Evolutionary conservation across 495 filamentous ascomycete genomes (phyloP).

Genomic region (Talaromyces stipitatus): DNA sequence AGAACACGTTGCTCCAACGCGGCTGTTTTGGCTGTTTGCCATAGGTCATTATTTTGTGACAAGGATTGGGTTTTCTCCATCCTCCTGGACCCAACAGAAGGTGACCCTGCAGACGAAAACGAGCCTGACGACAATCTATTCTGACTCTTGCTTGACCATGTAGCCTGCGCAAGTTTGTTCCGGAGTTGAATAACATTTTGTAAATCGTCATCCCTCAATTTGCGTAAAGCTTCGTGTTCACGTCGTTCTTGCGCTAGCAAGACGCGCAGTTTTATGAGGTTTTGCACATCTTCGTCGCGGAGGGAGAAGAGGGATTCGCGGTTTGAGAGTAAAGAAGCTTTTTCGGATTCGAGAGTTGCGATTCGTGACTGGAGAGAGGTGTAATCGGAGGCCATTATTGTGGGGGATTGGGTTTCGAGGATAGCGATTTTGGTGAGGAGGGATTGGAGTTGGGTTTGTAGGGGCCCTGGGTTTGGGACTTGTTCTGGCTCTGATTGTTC

Average conservation of each 20-base stretch:
- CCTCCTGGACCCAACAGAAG: background rate
- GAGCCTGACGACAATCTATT: no score
- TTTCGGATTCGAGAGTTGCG: slow-evolving; percentile 7
- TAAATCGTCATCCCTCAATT: slow-evolving; percentile 23
- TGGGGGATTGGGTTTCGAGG: background rate
- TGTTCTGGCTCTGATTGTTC: background rate
- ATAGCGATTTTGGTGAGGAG: background rate
- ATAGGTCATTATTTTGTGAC: slow-evolving; percentile 16
- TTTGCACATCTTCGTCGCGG: slow-evolving; percentile 24
- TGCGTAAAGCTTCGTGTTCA: slow-evolving; percentile 18
- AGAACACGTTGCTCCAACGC: slow-evolving; percentile 23
- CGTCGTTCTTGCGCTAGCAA: slow-evolving; percentile 22
- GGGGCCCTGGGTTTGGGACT: background rate
- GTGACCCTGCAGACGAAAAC: background rate
- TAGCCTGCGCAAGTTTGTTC: slow-evolving; percentile 18
- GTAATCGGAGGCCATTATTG: slow-evolving; percentile 12
- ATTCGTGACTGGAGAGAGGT: slow-evolving; percentile 9
- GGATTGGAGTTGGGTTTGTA: background rate
- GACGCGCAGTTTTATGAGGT: slow-evolving; percentile 20
- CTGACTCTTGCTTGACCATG: slow-evolving; percentile 4
- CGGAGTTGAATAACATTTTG: slow-evolving; percentile 18
- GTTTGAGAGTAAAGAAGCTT: slow-evolving; percentile 14
- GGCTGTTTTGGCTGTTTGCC: slow-evolving; percentile 19
- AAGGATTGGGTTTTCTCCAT: background rate
- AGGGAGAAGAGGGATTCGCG: slow-evolving; percentile 24